These are phyloP conservation scores for Globisporangium perplexum DNA, from an alignment of 352 stramenopile species.

Conservation along the genomic window DNA sequence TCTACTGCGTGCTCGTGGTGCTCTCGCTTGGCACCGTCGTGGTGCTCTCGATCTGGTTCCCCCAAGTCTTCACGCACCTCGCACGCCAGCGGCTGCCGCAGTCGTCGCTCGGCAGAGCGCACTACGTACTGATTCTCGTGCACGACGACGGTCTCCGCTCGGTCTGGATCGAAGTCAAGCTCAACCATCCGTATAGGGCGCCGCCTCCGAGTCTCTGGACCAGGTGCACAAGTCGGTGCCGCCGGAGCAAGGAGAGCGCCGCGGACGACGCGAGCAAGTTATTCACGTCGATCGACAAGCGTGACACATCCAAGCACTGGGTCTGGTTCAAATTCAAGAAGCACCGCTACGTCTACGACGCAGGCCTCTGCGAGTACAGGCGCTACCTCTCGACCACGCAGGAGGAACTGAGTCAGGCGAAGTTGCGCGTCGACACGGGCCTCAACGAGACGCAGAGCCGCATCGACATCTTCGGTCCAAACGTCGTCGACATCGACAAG, in stretches of 20 bases:
- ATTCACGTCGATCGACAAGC: neutral
- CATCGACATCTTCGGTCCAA: slow-evolving; percentile 35
- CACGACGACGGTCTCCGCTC: slow-evolving; percentile 26
- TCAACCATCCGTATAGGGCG: slow-evolving; percentile 13
- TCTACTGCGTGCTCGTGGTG: slow-evolving; percentile 30
- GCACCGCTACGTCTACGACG: slow-evolving; percentile 52
- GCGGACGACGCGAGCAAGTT: slow-evolving; percentile 8
- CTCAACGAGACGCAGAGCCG: slow-evolving; percentile 10
- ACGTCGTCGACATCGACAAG: slow-evolving; percentile 36
- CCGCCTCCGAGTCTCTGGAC: neutral
- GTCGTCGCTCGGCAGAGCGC: slow-evolving; percentile 22
- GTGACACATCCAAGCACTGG: slow-evolving; percentile 20
- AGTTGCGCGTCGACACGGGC: slow-evolving; percentile 18
- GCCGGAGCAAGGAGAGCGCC: slow-evolving; percentile 12
- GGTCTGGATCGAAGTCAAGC: slow-evolving; percentile 30
- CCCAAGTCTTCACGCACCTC: slow-evolving; percentile 50
- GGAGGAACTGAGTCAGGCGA: slow-evolving; percentile 20
- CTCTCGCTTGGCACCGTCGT: slow-evolving; percentile 27
- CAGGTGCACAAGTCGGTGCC: neutral
- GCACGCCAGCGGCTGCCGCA: slow-evolving; percentile 22
- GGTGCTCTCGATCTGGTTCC: slow-evolving; percentile 52
- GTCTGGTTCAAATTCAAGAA: slow-evolving; percentile 72
- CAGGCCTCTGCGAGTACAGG: slow-evolving; percentile 38
- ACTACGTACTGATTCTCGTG: slow-evolving; percentile 41
- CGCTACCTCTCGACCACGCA: slow-evolving; percentile 35